Evolutionary conservation across 441 rosid species (phyloP), one percentile per base, ranked within the genome.

Genomic region (Melianthus villosus): DNA sequence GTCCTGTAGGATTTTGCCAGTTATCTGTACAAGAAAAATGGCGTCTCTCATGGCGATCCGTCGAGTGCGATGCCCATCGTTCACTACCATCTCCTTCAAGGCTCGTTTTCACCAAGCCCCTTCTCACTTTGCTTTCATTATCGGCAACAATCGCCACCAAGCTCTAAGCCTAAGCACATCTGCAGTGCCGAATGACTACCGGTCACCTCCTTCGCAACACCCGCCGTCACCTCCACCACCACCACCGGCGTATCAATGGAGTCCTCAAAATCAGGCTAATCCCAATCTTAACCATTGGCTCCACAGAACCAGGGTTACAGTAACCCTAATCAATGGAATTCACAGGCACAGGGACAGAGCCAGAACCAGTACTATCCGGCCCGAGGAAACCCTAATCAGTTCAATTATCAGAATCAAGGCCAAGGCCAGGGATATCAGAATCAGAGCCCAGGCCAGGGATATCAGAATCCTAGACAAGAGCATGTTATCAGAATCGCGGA

Each of bases 21-120:
- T 6, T 20, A 43, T 20, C 23, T 20, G 23, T 20, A 6, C 23
- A 9, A 8, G 12, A 13, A 30, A 46, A 57, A 53, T 68, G 66
- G 72, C 77, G 43, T 72, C 73, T 49, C 63, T 58, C 13, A 50
- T 78, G 60, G 76, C 70, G 44, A 44, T 72, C 36, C 76, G 71
- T 4, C 55, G 61, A 26, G 50, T 51, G 18, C 45, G 63, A 8
- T 38, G 38, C 16, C 65, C 22, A 10, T 22, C 22, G 3, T 8
- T 48, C 7, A 32, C 64, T 35, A 58, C 68, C 25, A 17, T 12
- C 8, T 40, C 66, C 4, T 17, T 51, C 22, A 67, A 71, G 54
- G 46, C 56, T 53, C 71, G 69, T n/a, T 56, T 48, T 44, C 30
- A 34, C 22, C 62, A 19, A 9, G 51, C 44, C 7, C 34, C 22